phyloP scores from a whole-genome alignment of 2,329 filamentous ascomycete genomes.

The Trichoderma simmonsii region DNA sequence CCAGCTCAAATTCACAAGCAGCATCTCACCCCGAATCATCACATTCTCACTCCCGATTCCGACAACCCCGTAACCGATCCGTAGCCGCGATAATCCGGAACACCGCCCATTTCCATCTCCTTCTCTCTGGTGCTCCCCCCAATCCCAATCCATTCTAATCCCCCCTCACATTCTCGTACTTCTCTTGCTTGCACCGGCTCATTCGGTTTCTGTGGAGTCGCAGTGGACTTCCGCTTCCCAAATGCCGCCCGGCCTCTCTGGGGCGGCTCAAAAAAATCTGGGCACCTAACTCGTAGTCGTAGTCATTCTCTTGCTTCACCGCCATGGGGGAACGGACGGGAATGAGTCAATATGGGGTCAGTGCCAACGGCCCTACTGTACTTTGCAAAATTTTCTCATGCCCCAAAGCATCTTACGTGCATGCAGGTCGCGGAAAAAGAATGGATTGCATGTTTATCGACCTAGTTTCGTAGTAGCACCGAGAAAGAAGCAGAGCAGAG shows the following conservation, averaged over 20 bases:
- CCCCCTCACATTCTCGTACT: not conserved
- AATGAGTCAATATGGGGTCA: constrained; percentile 1
- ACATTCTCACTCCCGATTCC: not conserved
- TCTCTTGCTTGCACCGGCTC: not conserved
- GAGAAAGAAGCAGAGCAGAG: not conserved
- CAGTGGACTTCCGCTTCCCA: not conserved
- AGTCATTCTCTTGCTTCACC: not conserved
- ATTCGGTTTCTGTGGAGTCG: constrained; percentile 3
- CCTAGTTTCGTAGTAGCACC: not conserved
- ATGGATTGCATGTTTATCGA: not conserved
- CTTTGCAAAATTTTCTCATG: constrained; percentile 3
- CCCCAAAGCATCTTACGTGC: not conserved
- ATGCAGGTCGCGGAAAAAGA: not conserved
- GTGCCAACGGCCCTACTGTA: not conserved
- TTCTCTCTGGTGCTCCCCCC: not conserved
- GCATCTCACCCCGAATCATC: not conserved
- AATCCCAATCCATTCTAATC: not conserved
- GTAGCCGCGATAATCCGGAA: not conserved
- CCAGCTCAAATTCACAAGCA: not conserved
- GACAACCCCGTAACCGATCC: not conserved
- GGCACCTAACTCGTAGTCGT: too few relatives aligned
- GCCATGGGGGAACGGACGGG: not conserved
- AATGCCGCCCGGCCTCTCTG: not conserved
- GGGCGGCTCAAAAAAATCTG: not conserved
- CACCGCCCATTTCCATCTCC: not conserved